Evolutionary conservation across 164 flowering plant species (phyloP), one percentile per base, ranked within the genome.

Genomic region (Stephania cephalantha): DNA sequence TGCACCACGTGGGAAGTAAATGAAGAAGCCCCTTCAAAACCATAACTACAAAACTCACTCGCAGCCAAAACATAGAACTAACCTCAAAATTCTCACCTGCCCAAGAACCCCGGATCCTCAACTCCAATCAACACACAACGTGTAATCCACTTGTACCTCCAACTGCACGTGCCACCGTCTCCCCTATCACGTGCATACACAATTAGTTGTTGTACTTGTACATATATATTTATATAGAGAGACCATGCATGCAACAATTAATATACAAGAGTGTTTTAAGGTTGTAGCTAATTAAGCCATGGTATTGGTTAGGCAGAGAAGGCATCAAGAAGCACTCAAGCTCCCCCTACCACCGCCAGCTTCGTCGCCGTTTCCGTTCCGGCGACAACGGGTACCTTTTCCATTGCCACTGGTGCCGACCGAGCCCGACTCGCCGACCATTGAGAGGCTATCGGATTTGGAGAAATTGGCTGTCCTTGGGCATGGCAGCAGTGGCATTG

Each of bases 241-340:
- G 25, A 15, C 4, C 12, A 74, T 29, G 18, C 17, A 73, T 4
- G 30, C 20, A 48, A 29, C 25, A 20, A 25, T 25, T 25, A 25
- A n/a, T 58, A 61, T 42, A 18, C 25, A 44, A 52, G 45, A 29
- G 65, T 44, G 42, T 35, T 25, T 0, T 35, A 35, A 35, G 42
- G 42, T 35, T 35, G 42, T 35, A 35, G 42, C 4, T 35, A 35
- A 25, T 25, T 42, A 44, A 71, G 64, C 53, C 52, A 81, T 84
- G 85, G 85, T 85, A 66, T 68, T 84, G 61, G 85, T 82, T 35
- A 84, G 90, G 74, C 82, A 83, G 74, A 84, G 88, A 72, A 85
- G 88, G 78, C 85, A 83, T 7, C 84, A 83, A 46, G 77, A 80
- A 52, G 80, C 84, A 50, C 82, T 88, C 7, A 80, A 71, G 48